Percentiles rank a stretch among this genome's conserved stretches.
Conservation (phyloP, 164 flowering plant species). For the Kingdonia uniflora region DNA sequence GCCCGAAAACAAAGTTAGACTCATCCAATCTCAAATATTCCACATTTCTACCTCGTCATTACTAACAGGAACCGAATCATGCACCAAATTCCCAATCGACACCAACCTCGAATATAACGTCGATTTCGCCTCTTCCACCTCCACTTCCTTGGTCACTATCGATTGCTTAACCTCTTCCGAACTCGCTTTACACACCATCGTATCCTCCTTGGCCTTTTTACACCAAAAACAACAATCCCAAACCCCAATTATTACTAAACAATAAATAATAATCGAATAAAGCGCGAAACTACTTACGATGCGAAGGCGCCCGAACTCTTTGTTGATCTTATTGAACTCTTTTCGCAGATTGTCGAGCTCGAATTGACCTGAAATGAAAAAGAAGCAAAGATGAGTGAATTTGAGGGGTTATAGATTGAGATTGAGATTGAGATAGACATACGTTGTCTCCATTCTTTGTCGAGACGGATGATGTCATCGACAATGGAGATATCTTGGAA, state of each 20-base stretch:
- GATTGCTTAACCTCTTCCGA: slow-evolving; percentile 59
- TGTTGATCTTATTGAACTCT: slow-evolving; percentile 66
- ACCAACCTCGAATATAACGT: slow-evolving; percentile 42
- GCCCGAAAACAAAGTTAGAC: background rate
- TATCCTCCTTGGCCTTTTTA: slow-evolving; percentile 60
- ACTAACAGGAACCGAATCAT: slow-evolving; percentile 78
- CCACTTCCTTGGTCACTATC: slow-evolving; percentile 51
- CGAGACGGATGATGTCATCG: slow-evolving; percentile 74
- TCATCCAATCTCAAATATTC: background rate
- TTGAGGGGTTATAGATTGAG: background rate
- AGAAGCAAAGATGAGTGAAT: background rate
- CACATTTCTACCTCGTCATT: slow-evolving; percentile 56
- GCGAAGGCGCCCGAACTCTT: slow-evolving; percentile 58
- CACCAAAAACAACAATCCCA: background rate
- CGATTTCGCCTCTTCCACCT: slow-evolving; percentile 53
- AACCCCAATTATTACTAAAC: background rate
- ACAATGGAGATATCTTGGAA: slow-evolving; percentile 55
- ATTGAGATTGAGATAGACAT: background rate
- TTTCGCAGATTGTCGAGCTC: slow-evolving; percentile 61
- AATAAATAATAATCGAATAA: background rate
- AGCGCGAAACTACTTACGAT: slow-evolving; percentile 35
- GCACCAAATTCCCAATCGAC: slow-evolving; percentile 77
- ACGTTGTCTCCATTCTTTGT: slow-evolving; percentile 81
- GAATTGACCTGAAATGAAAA: slow-evolving; percentile 46
- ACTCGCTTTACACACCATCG: slow-evolving; percentile 38